phyloP scores from a whole-genome alignment of 1,284 basidiomycete genomes.

The Stereum hirsutum region DNA sequence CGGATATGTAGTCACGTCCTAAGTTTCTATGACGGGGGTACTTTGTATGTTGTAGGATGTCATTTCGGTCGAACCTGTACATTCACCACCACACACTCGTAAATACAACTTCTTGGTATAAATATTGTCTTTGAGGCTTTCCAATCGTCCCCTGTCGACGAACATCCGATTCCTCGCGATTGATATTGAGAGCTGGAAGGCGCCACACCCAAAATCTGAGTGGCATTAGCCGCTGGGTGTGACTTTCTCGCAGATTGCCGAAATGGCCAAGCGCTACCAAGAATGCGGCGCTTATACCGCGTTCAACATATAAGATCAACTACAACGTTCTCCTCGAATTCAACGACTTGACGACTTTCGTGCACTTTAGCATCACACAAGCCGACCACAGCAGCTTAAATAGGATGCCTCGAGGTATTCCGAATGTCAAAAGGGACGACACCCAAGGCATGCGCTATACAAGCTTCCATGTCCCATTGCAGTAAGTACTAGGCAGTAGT shows the following conservation, averaged over 20 bases:
- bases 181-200: too few relatives aligned
- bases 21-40: too few relatives aligned
- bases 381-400: background rate
- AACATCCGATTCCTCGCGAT: too few relatives aligned
- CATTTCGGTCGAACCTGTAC: too few relatives aligned
- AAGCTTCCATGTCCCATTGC: conserved; percentile 67
- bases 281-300: background rate
- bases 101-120: too few relatives aligned
- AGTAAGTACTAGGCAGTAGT: conserved; percentile 32
- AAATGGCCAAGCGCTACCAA: background rate
- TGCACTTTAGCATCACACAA: background rate
- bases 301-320: background rate
- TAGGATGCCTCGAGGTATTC: conserved; percentile 69
- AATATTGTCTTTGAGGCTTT: too few relatives aligned
- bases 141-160: too few relatives aligned
- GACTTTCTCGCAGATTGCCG: background rate
- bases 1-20: too few relatives aligned
- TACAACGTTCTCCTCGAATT: too few relatives aligned
- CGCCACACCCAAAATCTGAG: too few relatives aligned
- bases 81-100: background rate
- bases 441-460: conserved; percentile 66
- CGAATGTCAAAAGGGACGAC: conserved; percentile 71
- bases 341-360: background rate
- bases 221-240: background rate
- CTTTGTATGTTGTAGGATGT: too few relatives aligned